Conservation (phyloP, 75 land plant species). For the Sequoia sempervirens region DNA sequence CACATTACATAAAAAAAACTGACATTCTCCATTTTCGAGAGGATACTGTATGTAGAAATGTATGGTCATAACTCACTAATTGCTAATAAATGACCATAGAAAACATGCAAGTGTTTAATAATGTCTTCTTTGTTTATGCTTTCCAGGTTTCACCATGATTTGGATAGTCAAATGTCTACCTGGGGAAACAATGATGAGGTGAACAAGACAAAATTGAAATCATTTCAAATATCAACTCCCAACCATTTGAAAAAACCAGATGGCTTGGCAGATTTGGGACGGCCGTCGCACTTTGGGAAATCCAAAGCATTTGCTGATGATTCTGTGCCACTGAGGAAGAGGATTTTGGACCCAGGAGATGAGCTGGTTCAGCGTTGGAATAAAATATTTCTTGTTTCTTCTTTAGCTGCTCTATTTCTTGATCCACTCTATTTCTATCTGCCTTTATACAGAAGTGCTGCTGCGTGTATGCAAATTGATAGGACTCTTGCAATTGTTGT, state of each 20-base stretch:
- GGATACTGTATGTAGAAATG: not conserved
- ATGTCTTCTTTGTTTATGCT: not conserved
- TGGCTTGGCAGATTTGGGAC: not conserved
- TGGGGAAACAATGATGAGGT: constrained; percentile 9
- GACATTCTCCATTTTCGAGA: not conserved
- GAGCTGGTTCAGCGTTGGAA: constrained; percentile 68
- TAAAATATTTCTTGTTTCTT: constrained; percentile 57
- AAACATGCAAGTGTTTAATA: not conserved
- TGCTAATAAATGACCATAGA: not conserved
- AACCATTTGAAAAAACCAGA: not conserved
- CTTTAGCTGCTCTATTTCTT: constrained; percentile 70
- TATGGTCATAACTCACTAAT: not conserved
- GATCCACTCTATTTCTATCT: constrained; percentile 87
- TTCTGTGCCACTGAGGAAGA: constrained; percentile 28
- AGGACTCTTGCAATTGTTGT: constrained; percentile 19
- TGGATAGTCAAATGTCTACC: not conserved
- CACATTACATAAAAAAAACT: not conserved
- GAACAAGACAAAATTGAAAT: not conserved
- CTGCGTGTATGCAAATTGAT: constrained; percentile 39
- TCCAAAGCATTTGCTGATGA: constrained; percentile 44
- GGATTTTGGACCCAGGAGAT: constrained; percentile 73
- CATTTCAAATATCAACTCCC: constrained; percentile 2
- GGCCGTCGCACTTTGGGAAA: constrained; percentile 6
- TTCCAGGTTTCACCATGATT: constrained; percentile 10
- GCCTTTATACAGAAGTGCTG: constrained; percentile 34